A percentile compares a stretch with the other conserved stretches of the same genome.
phyloP scores from a whole-genome alignment of 192 early-diverging fungal genomes.

The Backusella westeae region DNA sequence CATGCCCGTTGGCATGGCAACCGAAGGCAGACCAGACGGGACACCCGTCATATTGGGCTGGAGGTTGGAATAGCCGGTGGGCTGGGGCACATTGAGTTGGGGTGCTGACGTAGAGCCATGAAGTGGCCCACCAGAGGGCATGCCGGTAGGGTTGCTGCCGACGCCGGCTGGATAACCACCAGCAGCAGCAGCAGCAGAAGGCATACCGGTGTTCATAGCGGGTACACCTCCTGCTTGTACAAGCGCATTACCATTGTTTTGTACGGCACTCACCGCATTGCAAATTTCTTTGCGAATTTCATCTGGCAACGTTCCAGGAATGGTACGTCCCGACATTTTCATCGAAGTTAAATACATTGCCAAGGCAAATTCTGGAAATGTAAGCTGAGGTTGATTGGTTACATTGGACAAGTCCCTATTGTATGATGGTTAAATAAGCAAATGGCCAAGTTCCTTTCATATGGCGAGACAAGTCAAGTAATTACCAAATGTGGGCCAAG shows the following conservation, averaged over 20 bases:
- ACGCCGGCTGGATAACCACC: neutral
- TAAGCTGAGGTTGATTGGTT: constrained; percentile 44
- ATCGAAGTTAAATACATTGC: constrained; percentile 66
- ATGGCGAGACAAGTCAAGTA: neutral
- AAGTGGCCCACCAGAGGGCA: neutral
- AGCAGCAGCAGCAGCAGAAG: neutral
- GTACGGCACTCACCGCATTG: constrained; percentile 23
- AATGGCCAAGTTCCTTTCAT: neutral
- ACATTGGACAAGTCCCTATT: constrained; percentile 60
- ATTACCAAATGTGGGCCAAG: constrained; percentile 45
- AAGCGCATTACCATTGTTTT: constrained; percentile 15
- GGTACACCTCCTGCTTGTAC: constrained; percentile 7
- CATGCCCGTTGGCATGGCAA: constrained; percentile 35
- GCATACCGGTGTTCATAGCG: constrained; percentile 1
- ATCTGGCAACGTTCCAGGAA: constrained; percentile 52
- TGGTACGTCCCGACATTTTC: constrained; percentile 48
- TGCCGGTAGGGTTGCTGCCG: neutral
- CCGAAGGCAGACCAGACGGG: neutral
- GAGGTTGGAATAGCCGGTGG: constrained; percentile 15
- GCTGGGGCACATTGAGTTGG: neutral
- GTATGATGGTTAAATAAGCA: neutral
- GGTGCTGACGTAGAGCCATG: neutral
- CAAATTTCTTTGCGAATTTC: constrained; percentile 47
- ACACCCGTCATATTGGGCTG: constrained; percentile 26
- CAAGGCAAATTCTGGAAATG: constrained; percentile 63